Percentiles rank a stretch among this genome's conserved stretches.
These are phyloP conservation scores for Phylloboletellus chloephorus DNA, from an alignment of 1,284 basidiomycete genomes.

Conservation along the genomic window DNA sequence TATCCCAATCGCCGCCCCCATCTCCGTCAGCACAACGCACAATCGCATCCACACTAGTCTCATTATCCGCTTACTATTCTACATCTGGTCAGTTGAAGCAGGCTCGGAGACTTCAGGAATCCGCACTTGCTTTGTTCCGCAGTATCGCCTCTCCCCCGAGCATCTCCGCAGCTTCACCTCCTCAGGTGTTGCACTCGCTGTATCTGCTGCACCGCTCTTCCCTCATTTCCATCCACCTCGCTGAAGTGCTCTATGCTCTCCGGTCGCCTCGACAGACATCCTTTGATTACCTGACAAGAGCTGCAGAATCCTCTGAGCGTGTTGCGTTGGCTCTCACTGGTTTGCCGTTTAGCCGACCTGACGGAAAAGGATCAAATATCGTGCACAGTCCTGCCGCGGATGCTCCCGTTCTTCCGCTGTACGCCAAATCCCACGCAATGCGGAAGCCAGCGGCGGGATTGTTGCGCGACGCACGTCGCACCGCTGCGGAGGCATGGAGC, in stretches of 20 bases:
- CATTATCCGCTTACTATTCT: constrained; percentile 68
- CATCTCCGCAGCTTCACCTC: constrained; percentile 41
- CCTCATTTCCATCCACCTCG: constrained; percentile 67
- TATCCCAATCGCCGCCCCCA: constrained; percentile 43
- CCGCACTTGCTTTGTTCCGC: constrained; percentile 63
- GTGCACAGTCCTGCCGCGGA: constrained; percentile 43
- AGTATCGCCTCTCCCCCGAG: constrained; percentile 51
- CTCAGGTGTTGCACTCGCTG: constrained; percentile 58
- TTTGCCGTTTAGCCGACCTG: constrained; percentile 34
- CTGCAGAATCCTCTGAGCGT: constrained; percentile 63
- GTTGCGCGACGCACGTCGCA: constrained; percentile 63
- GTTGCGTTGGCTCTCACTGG: constrained; percentile 55
- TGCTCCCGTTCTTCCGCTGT: constrained; percentile 38
- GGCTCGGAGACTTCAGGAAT: constrained; percentile 64
- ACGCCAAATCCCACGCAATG: constrained; percentile 45
- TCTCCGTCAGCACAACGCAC: constrained; percentile 68
- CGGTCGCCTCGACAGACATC: constrained; percentile 41
- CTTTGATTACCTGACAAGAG: constrained; percentile 52
- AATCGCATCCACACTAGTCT: constrained; percentile 59
- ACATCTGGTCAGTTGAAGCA: constrained; percentile 57
- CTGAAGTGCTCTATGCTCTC: constrained; percentile 66
- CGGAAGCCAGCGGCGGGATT: constrained; percentile 52
- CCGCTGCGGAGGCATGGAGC: constrained; percentile 66
- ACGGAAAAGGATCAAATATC: constrained; percentile 35
- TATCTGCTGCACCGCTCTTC: constrained; percentile 71